phyloP scores from a whole-genome alignment of 2,329 filamentous ascomycete species.

The Trichophaea hybrida region DNA sequence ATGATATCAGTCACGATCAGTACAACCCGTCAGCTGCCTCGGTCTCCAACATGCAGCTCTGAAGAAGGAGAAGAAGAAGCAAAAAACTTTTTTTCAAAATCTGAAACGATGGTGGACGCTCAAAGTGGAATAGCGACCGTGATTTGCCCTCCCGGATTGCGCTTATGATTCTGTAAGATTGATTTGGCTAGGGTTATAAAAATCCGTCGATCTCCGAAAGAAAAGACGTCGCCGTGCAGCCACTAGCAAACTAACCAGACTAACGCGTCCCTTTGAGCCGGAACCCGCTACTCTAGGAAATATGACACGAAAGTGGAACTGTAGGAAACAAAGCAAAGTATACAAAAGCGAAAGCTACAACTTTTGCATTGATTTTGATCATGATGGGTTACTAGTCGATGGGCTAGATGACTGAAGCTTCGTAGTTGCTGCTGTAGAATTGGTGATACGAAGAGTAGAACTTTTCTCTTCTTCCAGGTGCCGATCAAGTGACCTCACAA shows the following conservation, averaged over 20 bases:
- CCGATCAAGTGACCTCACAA: conserved; percentile 1
- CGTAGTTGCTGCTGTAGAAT: too few relatives aligned
- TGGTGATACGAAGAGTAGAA: too few relatives aligned
- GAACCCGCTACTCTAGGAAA: neutral
- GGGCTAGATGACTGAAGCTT: too few relatives aligned
- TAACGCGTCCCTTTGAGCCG: neutral
- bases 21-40: neutral
- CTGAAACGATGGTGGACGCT: conserved; percentile 3
- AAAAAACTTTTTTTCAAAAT: conserved; percentile 3
- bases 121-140: conserved; percentile 12
- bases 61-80: conserved; percentile 1
- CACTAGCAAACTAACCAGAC: neutral
- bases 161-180: neutral
- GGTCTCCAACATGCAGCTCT: neutral
- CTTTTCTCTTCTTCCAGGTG: neutral
- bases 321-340: too few relatives aligned
- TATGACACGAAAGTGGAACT: neutral
- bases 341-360: too few relatives aligned
- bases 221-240: neutral
- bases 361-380: too few relatives aligned
- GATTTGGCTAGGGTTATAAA: neutral
- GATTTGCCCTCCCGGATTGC: conserved; percentile 15
- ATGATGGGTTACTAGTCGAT: too few relatives aligned
- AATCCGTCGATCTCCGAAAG: neutral
- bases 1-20: neutral